Conservation (phyloP, 2,329 filamentous ascomycete genomes). For the Orbilia ellipsospora region DNA sequence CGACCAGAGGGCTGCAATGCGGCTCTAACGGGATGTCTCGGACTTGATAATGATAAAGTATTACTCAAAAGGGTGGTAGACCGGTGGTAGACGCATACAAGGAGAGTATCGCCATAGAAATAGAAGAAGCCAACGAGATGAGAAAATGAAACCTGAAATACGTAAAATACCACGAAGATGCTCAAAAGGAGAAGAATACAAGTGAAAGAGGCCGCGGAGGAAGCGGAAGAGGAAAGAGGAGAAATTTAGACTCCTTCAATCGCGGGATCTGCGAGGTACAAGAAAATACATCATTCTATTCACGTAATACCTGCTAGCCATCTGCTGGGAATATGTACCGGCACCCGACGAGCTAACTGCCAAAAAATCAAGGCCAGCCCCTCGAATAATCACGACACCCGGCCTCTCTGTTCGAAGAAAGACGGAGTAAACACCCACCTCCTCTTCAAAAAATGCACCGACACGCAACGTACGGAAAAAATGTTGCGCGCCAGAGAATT, state of each 20-base stretch:
- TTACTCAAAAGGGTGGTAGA: too few species aligned
- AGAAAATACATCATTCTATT: slow-evolving; percentile 14
- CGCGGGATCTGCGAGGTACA: slow-evolving; percentile 52
- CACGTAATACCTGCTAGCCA: slow-evolving; percentile 17
- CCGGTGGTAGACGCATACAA: too few species aligned
- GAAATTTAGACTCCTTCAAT: slow-evolving; percentile 28
- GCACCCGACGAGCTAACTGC: slow-evolving; percentile 6
- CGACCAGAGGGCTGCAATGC: background rate
- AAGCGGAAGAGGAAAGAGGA: slow-evolving; percentile 26
- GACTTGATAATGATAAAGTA: too few species aligned
- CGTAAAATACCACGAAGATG: background rate
- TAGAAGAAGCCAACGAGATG: background rate
- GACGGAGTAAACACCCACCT: background rate
- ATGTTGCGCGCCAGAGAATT: background rate
- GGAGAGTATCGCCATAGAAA: background rate
- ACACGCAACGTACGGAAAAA: slow-evolving; percentile 3
- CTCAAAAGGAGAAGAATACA: slow-evolving; percentile 15
- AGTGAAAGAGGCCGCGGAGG: slow-evolving; percentile 25
- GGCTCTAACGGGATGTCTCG: too few species aligned
- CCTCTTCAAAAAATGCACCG: background rate
- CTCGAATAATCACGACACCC: slow-evolving; percentile 16
- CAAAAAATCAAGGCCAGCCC: slow-evolving; percentile 40
- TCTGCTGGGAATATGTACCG: too few species aligned
- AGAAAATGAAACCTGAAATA: slow-evolving; percentile 6
- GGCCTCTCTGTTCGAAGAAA: background rate